Conservation (phyloP, 805 yeast species). For the Saccharomycopsis fodiens region DNA sequence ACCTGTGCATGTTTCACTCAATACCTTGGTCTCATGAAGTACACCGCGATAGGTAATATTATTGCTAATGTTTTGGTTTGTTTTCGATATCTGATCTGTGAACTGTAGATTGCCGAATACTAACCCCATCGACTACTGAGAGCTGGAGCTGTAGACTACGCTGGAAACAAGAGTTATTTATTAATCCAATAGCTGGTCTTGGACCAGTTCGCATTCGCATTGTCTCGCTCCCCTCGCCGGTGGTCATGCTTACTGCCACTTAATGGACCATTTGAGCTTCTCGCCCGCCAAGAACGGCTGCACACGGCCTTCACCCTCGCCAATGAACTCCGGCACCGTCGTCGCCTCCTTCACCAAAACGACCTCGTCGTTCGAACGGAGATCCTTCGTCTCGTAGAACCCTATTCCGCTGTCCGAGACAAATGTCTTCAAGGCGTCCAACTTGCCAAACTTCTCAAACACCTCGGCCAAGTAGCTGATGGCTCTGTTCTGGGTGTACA, state of each 20-base stretch:
- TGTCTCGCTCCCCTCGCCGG: too few species aligned
- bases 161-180: too few species aligned
- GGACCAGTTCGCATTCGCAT: too few species aligned
- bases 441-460: constrained; percentile 57
- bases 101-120: too few species aligned
- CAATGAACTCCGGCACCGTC: constrained; percentile 52
- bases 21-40: too few species aligned
- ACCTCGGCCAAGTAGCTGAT: constrained; percentile 80
- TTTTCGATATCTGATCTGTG: too few species aligned
- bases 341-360: constrained; percentile 47
- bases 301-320: constrained; percentile 41
- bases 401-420: constrained; percentile 65
- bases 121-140: too few species aligned
- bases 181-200: too few species aligned
- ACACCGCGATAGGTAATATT: too few species aligned
- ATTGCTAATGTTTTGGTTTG: too few species aligned
- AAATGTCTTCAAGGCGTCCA: constrained; percentile 64
- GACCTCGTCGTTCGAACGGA: constrained; percentile 40
- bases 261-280: constrained; percentile 59
- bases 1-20: too few species aligned
- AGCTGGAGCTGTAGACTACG: too few species aligned
- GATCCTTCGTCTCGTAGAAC: constrained; percentile 56
- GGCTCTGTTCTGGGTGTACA: constrained; percentile 81
- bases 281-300: constrained; percentile 89
- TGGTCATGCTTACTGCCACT: constrained; percentile 62